These are phyloP conservation scores for Coemansia sp. DNA, from an alignment of 192 early-diverging fungal genomes.

Conservation along the genomic window DNA sequence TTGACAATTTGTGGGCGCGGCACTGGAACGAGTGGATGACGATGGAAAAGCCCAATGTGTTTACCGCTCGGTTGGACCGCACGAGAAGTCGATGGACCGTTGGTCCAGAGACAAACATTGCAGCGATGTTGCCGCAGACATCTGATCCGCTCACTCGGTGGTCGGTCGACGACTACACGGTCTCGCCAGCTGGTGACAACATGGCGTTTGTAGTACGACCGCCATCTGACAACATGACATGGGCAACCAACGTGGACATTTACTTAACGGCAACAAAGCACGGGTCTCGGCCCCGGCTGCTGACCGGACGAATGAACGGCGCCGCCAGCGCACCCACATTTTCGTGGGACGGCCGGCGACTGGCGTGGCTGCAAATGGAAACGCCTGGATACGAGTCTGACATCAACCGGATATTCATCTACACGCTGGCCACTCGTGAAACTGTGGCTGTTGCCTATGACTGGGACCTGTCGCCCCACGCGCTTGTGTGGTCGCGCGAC, in stretches of 20 bases:
- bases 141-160: conserved; percentile 58
- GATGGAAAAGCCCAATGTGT: conserved; percentile 61
- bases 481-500: conserved; percentile 62
- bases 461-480: conserved; percentile 61
- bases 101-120: conserved; percentile 19
- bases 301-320: conserved; percentile 58
- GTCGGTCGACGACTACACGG: conserved; percentile 58
- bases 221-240: conserved; percentile 56
- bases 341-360: conserved; percentile 59
- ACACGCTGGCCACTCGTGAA: conserved; percentile 25
- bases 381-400: conserved; percentile 76
- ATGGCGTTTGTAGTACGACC: conserved; percentile 68
- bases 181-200: conserved; percentile 63
- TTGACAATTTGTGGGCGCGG: conserved; percentile 70
- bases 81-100: conserved; percentile 33
- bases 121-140: conserved; percentile 41
- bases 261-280: conserved; percentile 59
- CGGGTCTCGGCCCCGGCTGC: conserved; percentile 11
- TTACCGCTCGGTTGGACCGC: conserved; percentile 33
- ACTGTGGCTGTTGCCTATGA: conserved; percentile 41
- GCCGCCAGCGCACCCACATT: conserved; percentile 63
- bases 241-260: conserved; percentile 71
- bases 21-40: conserved; percentile 73
- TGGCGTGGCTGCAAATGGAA: conserved; percentile 80
- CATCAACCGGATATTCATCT: conserved; percentile 64